Evolutionary conservation across 2,329 filamentous ascomycete genomes (phyloP), one percentile per base, ranked within the genome.

Genomic region (Penicillium sp.): DNA sequence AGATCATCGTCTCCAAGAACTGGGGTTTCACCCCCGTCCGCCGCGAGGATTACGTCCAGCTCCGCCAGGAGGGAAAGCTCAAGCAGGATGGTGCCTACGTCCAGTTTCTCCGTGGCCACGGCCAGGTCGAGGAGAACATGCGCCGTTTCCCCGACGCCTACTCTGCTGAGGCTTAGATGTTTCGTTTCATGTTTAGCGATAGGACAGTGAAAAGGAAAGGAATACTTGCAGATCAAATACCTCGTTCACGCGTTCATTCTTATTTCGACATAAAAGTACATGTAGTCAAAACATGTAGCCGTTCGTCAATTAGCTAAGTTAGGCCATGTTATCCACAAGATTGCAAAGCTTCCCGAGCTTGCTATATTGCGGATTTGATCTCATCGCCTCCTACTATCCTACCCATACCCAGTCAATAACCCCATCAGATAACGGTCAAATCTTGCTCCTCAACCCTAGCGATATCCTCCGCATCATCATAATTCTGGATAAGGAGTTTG

Each of bases 1-100:
- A 99, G 93, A 98, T 99, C 86, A 97, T 99, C 79, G 90, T 98
- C 85, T 96, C 91, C 88, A 99, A 98, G 93, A 99, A 99, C 90
- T 99, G 95, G 95, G 95, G 95, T 75, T 99, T 99, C 91, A 99
- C 95, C 68, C 93, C 93, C 80, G 92, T 99, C 77, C 91, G 92
- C 78, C 93, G 95, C 76, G 95, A 98, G 75, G 95, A 99, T 83
- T 99, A 98, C 86, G 86, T 96, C 80, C 88, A 93, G 83, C 91
- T 94, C 86, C 96, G 96, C 89, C 87, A 92, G 80, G 91, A 90
- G 77, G 95, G 95, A 80, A 90, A 89, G 80, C 90, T 99, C 85
- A 92, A 94, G 88, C 91, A 96, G 75, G 95, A 99, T 77, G 95
- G 95, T 89, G 95, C 95, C 76, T 99, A 99, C 85, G 95, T 99